A percentile compares a stretch with the other conserved stretches of the same genome.
Evolutionary conservation across 257 asterid genomes (phyloP).

Genomic region (Orobanche coerulescens): DNA sequence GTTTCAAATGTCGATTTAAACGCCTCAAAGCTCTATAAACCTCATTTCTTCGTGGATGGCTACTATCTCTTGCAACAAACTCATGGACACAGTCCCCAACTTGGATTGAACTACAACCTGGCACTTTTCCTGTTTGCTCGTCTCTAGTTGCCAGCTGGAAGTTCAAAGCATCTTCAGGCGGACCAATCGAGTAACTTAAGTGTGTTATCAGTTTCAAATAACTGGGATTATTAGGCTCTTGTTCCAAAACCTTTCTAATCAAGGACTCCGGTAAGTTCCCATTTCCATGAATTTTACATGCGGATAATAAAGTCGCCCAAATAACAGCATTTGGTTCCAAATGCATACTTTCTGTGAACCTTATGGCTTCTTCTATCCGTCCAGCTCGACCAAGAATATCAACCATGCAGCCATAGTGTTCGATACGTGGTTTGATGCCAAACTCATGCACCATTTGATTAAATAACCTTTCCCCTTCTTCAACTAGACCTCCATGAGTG

Average conservation of each 20-base stretch:
- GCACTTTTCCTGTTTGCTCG: slow-evolving; percentile 26
- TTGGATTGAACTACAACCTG: slow-evolving; percentile 54
- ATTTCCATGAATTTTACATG: slow-evolving; percentile 38
- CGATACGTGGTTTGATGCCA: slow-evolving; percentile 36
- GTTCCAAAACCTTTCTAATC: slow-evolving; percentile 29
- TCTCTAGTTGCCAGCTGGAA: slow-evolving; percentile 27
- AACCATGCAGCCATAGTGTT: slow-evolving; percentile 56
- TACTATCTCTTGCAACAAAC: slow-evolving; percentile 40
- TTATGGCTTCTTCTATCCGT: slow-evolving; percentile 35
- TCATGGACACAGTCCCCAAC: slow-evolving; percentile 46
- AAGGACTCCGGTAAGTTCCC: slow-evolving; percentile 27
- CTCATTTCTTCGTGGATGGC: slow-evolving; percentile 30
- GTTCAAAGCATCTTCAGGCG: slow-evolving; percentile 32
- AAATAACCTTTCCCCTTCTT: slow-evolving; percentile 35
- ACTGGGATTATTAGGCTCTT: slow-evolving; percentile 40
- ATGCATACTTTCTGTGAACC: slow-evolving; percentile 36
- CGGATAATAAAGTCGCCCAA: slow-evolving; percentile 49
- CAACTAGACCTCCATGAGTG: slow-evolving; percentile 40
- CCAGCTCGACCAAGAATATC: slow-evolving; percentile 51
- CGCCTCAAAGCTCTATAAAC: slow-evolving; percentile 30
- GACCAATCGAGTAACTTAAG: slow-evolving; percentile 34
- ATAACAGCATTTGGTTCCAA: slow-evolving; percentile 41
- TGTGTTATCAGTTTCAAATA: slow-evolving; percentile 35
- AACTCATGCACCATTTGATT: slow-evolving; percentile 33
- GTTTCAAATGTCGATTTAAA: slow-evolving; percentile 32